Evolutionary conservation across 139 green algal species (phyloP).

Genomic region (Chlorella vulgaris): DNA sequence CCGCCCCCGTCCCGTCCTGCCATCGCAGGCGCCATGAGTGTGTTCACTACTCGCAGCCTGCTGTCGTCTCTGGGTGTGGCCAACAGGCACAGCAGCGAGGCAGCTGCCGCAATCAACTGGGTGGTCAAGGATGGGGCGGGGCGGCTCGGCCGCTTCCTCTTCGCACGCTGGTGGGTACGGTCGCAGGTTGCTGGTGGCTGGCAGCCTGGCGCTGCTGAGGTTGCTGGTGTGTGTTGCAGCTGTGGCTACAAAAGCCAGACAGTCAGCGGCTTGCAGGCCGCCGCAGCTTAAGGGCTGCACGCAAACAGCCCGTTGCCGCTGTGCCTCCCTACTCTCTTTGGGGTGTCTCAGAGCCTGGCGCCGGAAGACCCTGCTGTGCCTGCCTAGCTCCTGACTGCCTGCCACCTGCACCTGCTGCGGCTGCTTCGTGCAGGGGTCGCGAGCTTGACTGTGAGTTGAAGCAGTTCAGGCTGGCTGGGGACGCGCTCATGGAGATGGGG

Average conservation of each 20-base stretch:
- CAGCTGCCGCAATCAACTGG: conserved; percentile 90
- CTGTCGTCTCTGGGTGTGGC: conserved; percentile 74
- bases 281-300: no score
- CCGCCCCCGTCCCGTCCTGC: background rate
- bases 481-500: conserved; percentile 66
- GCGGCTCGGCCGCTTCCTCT: conserved; percentile 84
- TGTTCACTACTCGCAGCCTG: conserved; percentile 73
- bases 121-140: conserved; percentile 87
- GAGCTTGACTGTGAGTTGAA: conserved; percentile 91
- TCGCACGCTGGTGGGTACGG: conserved; percentile 72
- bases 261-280: no score
- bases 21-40: conserved; percentile 28
- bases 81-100: conserved; percentile 49
- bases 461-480: conserved; percentile 82
- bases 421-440: conserved; percentile 48
- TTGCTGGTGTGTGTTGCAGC: background rate
- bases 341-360: no score
- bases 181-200: no score
- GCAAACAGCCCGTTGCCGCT: no score
- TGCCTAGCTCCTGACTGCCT: background rate
- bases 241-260: no score
- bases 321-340: no score
- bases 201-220: background rate
- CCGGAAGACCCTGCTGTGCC: background rate
- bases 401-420: background rate